Base-by-base conservation (phyloP, 805 yeast species). In the Candida ponderosae region DNA sequence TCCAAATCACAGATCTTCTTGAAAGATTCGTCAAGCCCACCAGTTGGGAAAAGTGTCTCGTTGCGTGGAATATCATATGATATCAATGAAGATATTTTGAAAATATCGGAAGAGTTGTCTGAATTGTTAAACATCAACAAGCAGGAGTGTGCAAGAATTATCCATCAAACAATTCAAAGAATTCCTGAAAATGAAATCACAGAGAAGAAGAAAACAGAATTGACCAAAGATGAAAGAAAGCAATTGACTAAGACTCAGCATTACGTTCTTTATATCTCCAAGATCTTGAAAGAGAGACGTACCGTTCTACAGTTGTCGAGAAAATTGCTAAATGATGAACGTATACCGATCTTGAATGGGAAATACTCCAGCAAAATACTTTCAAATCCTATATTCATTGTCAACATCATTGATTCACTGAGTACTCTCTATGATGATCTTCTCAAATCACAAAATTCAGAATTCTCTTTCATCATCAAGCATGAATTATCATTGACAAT, bases 241-340 rank as follows among this genome's bases (percentile, higher is more conserved):
- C 59, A 45, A 29, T 36, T 40, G 19, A 46, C 51, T 34, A 58
- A 60, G 34, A 45, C 49, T 9, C 60, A 62, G 31, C 48, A 65
- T 28, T 40, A 62, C 15, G 35, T 53, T 14, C 43, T 65, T n/a
- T 63, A 67, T 47, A 57, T 62, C 8, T 51, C 60, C 17, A 54
- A 53, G n/a, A 58, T 72, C 1, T 54, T 76, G 39, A 56, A 65
- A 39, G 86, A 80, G 48, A 67, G 81, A 49, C 59, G 76, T 41
- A 53, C 63, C 1, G 56, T 75, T 0, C 48, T 76, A n/a, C 62
- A 65, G 30, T 54, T 72, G 4, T 60, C 67, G 2, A 49, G 63
- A 18, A 34, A 40, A n/a, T 26, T 63, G 4, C 32, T 62, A 4
- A 53, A 51, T 15, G 46, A 53, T 32, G 45, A 44, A 5, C 38